Percentiles rank a stretch among this genome's conserved stretches.
Evolutionary conservation across 1,284 basidiomycete species (phyloP).

Genomic region (Sanghuangporus weigelae): DNA sequence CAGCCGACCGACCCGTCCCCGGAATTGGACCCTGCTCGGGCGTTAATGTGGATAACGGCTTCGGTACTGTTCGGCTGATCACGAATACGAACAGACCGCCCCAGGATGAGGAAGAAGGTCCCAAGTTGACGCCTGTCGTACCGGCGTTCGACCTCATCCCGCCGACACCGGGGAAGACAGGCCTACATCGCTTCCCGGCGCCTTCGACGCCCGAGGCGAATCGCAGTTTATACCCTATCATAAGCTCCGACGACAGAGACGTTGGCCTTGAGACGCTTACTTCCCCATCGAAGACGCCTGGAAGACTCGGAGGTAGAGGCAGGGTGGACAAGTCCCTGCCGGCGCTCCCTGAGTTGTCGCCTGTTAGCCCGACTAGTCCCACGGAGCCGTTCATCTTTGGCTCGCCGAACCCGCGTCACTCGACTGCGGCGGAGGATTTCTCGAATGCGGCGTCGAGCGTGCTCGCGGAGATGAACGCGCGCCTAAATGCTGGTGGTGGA

Average conservation of each 20-base stretch:
- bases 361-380: conserved; percentile 21
- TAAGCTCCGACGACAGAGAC: conserved; percentile 40
- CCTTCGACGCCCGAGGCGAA: conserved; percentile 34
- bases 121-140: conserved; percentile 54
- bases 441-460: conserved; percentile 50
- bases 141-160: conserved; percentile 63
- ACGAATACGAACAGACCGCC: not conserved
- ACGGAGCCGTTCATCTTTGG: conserved; percentile 62
- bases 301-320: not conserved
- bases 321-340: not conserved
- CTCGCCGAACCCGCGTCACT: conserved; percentile 57
- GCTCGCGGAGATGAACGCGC: conserved; percentile 72
- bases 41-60: not conserved
- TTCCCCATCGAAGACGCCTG: conserved; percentile 29
- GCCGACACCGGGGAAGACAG: conserved; percentile 42
- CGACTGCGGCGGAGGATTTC: conserved; percentile 57
- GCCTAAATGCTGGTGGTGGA: conserved; percentile 46
- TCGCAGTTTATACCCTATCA: conserved; percentile 40
- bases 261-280: conserved; percentile 24
- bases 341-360: conserved; percentile 33
- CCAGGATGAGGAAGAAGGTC: conserved; percentile 34
- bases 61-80: conserved; percentile 14
- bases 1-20: conserved; percentile 15
- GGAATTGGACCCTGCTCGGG: conserved; percentile 12
- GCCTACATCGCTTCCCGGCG: conserved; percentile 33